Evolutionary conservation across 2,329 filamentous ascomycete species (phyloP).

Genomic region (Paracoccidioides brasiliensis): DNA sequence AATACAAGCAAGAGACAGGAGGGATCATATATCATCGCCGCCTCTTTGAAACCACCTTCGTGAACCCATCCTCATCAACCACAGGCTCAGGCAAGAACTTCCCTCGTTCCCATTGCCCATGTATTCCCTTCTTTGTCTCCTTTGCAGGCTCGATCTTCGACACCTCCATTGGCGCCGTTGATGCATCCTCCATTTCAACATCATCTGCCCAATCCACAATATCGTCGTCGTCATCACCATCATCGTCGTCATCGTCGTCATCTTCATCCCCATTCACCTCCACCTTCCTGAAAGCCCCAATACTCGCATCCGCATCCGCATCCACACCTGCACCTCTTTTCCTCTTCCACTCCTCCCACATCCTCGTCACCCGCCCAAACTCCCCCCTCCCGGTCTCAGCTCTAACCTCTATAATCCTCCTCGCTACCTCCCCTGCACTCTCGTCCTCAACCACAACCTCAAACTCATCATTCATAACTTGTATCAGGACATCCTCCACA

Average conservation of each 20-base stretch:
- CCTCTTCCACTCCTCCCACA: slow-evolving; percentile 38
- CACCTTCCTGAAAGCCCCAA: slow-evolving; percentile 24
- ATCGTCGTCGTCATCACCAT: slow-evolving; percentile 44
- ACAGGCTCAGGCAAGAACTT: slow-evolving; percentile 53
- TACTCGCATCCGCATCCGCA: slow-evolving; percentile 42
- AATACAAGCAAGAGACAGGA: slow-evolving; percentile 3
- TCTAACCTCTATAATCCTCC: slow-evolving; percentile 55
- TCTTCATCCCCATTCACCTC: slow-evolving; percentile 22
- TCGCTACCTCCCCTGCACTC: slow-evolving; percentile 60
- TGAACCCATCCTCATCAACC: slow-evolving; percentile 72
- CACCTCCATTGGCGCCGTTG: slow-evolving; percentile 29
- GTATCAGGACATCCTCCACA: slow-evolving; percentile 69
- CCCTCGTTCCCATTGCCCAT: neutral
- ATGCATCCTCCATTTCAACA: slow-evolving; percentile 58
- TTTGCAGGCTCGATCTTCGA: neutral
- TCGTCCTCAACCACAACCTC: slow-evolving; percentile 87
- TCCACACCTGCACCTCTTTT: slow-evolving; percentile 29
- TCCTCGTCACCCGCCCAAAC: slow-evolving; percentile 49
- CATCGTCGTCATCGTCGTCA: slow-evolving; percentile 40
- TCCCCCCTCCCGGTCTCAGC: slow-evolving; percentile 52
- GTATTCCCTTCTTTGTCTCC: neutral
- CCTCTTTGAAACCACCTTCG: slow-evolving; percentile 58
- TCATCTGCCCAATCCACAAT: slow-evolving; percentile 41
- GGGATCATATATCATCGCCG: slow-evolving; percentile 29
- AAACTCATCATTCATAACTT: slow-evolving; percentile 93